A percentile compares a stretch with the other conserved stretches of the same genome.
phyloP scores from a whole-genome alignment of 345 rosid species.

The Gossypium bickii region DNA sequence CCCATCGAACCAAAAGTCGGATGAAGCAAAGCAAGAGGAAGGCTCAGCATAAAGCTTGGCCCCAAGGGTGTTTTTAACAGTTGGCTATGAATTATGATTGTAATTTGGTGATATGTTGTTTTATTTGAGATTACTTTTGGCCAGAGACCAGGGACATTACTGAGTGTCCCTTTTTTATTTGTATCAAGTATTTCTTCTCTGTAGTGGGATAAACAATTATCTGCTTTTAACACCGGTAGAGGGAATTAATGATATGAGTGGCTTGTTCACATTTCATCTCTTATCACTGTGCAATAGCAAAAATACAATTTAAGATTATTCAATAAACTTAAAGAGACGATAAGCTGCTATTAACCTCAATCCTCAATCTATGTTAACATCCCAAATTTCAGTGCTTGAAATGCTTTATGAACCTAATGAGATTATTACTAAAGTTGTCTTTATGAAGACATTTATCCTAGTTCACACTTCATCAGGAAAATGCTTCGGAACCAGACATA shows the following conservation, averaged over 20 bases:
- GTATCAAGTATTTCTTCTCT: not conserved
- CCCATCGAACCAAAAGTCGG: constrained; percentile 40
- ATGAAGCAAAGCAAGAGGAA: constrained; percentile 36
- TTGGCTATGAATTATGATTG: not conserved
- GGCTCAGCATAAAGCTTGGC: constrained; percentile 34
- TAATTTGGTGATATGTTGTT: not conserved
- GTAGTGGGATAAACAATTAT: not conserved
- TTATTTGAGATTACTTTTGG: constrained; percentile 8
- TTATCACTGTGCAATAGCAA: too few species aligned
- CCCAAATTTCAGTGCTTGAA: not conserved
- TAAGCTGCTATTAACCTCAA: not conserved
- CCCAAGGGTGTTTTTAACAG: constrained; percentile 10
- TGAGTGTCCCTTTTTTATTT: not conserved
- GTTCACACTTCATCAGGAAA: not conserved
- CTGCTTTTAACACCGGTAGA: not conserved
- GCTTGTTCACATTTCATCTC: not conserved
- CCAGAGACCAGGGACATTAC: not conserved
- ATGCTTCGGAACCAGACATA: not conserved
- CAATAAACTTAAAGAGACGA: not conserved
- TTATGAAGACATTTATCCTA: not conserved
- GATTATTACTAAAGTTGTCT: too few species aligned
- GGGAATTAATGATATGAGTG: not conserved
- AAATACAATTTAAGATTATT: not conserved
- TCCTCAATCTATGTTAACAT: not conserved
- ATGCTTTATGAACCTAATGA: not conserved